Base-by-base conservation (phyloP, 768 basidiomycete species). In the Tulasnella sp. region DNA sequence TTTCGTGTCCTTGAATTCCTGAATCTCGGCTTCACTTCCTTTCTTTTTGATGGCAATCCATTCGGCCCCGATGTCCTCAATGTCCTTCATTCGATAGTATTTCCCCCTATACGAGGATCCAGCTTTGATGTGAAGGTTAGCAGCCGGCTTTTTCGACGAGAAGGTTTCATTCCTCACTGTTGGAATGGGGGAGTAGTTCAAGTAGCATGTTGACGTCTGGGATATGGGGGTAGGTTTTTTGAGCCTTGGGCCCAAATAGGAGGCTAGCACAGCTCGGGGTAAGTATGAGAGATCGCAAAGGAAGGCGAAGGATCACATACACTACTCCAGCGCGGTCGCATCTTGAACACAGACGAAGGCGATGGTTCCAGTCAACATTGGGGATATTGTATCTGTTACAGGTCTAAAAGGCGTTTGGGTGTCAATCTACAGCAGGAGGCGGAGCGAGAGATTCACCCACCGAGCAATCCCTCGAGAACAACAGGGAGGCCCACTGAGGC, bases 101-200 rank as follows among this genome's bases (percentile, higher is more conserved):
- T 67, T 67, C 11, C 61, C 61, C 2, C 3, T 67, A 7, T 10
- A 35, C 4, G 61, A 67, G 29, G 29, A 67, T 35, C 61, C 61
- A 67, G 29, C 61, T 51, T 2, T 67, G 5, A 9, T 2, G 18
- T 26, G 32, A 18, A 67, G 61, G 11, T 67, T 67, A 26, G 26
- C 3, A 5, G 16, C 4, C 23, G 2, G 1, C 3, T 67, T 10
- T 0, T 35, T 7, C 1, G 5, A 1, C 9, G 4, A 2, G 2
- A 6, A 67, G 11, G 10, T 1, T 9, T 26, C 3, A 67, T 3
- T 26, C 15, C 29, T 67, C 26, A 67, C 61, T 67, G 61, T 67
- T 67, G 29, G 61, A 67, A 32, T 67, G 32, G 0, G 61, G 61
- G 5, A 67, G 61, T 11, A 67, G 61, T 23, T 67, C 61, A 10